Conservation (phyloP, 495 filamentous ascomycete genomes). For the Penicillium alfredii region DNA sequence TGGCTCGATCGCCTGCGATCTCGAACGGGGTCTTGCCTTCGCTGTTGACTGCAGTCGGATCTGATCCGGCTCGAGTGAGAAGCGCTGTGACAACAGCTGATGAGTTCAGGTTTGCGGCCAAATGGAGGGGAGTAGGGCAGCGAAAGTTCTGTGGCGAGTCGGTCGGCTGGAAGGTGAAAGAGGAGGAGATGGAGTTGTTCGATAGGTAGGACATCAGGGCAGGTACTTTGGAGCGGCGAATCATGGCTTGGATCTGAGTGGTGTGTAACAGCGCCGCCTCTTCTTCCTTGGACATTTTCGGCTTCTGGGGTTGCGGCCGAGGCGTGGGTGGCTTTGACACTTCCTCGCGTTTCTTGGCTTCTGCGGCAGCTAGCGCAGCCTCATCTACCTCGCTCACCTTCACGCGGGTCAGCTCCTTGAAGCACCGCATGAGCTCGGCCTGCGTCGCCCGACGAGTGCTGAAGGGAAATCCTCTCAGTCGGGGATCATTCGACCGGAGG, state of each 20-base stretch:
- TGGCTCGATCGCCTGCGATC: slow-evolving; percentile 76
- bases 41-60: slow-evolving; percentile 62
- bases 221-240: slow-evolving; percentile 84
- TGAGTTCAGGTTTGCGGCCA: slow-evolving; percentile 73
- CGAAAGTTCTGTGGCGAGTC: slow-evolving; percentile 69
- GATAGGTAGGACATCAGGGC: slow-evolving; percentile 79
- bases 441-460: slow-evolving; percentile 92
- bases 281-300: slow-evolving; percentile 67
- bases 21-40: slow-evolving; percentile 77
- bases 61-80: slow-evolving; percentile 64
- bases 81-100: slow-evolving; percentile 69
- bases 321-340: slow-evolving; percentile 32
- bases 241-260: slow-evolving; percentile 76
- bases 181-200: slow-evolving; percentile 58
- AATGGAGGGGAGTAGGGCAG: slow-evolving; percentile 77
- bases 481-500: slow-evolving; percentile 69
- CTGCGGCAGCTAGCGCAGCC: slow-evolving; percentile 45
- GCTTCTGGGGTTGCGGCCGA: slow-evolving; percentile 47
- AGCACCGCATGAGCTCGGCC: slow-evolving; percentile 85
- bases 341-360: slow-evolving; percentile 31
- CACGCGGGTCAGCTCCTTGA: slow-evolving; percentile 84
- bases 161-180: slow-evolving; percentile 69
- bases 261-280: slow-evolving; percentile 76
- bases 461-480: slow-evolving; percentile 89
- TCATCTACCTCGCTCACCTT: slow-evolving; percentile 74